Conservation (phyloP, 345 rosid genomes). For the Viola odorata region DNA sequence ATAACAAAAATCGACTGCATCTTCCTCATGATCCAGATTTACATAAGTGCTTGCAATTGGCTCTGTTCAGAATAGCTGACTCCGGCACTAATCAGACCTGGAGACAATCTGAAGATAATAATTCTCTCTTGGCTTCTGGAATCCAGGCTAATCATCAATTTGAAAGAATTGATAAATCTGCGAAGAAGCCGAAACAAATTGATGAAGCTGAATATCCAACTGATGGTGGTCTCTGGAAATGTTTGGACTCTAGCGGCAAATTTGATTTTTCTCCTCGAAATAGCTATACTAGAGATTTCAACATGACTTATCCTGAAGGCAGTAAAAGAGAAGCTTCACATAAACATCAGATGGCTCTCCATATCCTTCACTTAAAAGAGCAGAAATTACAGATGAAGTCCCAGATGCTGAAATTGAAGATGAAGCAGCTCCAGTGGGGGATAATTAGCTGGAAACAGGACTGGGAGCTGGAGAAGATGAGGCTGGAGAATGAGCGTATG, state of each 20-base stretch:
- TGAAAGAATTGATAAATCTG: constrained; percentile 1
- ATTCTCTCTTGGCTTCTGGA: background rate
- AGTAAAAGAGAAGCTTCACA: background rate
- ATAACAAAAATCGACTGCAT: constrained; percentile 5
- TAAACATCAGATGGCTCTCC: constrained; percentile 14
- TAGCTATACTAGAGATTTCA: background rate
- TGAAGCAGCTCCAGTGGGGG: constrained; percentile 16
- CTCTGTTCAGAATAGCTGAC: background rate
- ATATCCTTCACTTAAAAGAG: constrained; percentile 3
- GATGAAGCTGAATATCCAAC: constrained; percentile 2
- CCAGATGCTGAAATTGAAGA: constrained; percentile 14
- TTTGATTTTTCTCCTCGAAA: background rate
- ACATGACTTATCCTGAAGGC: background rate
- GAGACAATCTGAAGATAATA: background rate
- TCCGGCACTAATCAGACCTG: background rate
- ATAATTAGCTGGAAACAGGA: constrained; percentile 13
- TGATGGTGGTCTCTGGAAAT: background rate
- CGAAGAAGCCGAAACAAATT: constrained; percentile 1
- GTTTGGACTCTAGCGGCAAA: background rate
- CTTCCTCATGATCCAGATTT: constrained; percentile 13
- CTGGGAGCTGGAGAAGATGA: constrained; percentile 22
- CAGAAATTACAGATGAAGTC: constrained; percentile 16
- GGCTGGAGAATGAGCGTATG: constrained; percentile 24
- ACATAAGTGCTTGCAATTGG: constrained; percentile 14
- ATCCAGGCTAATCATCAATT: background rate